Evolutionary conservation across 345 rosid species (phyloP), one percentile per base, ranked within the genome.

Genomic region (Angophora floribunda): DNA sequence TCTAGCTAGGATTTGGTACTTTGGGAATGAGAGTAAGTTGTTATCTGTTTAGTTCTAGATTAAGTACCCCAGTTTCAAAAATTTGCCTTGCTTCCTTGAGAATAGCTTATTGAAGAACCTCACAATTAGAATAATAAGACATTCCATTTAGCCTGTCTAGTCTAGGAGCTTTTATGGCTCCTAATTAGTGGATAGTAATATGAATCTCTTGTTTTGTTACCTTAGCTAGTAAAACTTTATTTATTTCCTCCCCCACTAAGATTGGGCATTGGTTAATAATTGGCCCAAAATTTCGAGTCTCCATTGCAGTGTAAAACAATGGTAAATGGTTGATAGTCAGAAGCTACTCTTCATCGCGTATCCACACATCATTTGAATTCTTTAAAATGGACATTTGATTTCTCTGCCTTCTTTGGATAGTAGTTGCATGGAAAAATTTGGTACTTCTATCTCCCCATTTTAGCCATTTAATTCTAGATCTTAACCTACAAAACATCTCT

Each of bases 161-260:
- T 7, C 51, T 2, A 2, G 0, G 51, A 19, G 50, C 85, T 44
- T 80, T 19, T 7, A 5, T 5, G 9, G 28, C 13, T 44, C n/a
- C 5, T 6, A 5, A 30, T 36, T 41, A 12, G 30, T 26, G 9
- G 5, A 80, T 14, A 6, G 30, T 2, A 80, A 0, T 6, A 21
- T 44, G 32, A 44, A 21, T 49, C 7, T 80, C 1, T 41, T 26
- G 16, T 41, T 4, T 13, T n/a, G 36, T 63, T 5, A 63, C 51
- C 7, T 80, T 28, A 8, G 0, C 13, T 6, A 13, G 41, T 52
- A 89, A 89, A 91, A 90, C 89, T 91, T 88, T 88, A 86, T 63
- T 63, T 13, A 63, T 63, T n/a, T 13, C 30, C 36, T 63, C 75
- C 36, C 16, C 9, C 5, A 0, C 36, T 13, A 13, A 28, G 14